Evolutionary conservation across 306 rosid species (phyloP), one percentile per base, ranked within the genome.

Genomic region (Vigna nakashimae): DNA sequence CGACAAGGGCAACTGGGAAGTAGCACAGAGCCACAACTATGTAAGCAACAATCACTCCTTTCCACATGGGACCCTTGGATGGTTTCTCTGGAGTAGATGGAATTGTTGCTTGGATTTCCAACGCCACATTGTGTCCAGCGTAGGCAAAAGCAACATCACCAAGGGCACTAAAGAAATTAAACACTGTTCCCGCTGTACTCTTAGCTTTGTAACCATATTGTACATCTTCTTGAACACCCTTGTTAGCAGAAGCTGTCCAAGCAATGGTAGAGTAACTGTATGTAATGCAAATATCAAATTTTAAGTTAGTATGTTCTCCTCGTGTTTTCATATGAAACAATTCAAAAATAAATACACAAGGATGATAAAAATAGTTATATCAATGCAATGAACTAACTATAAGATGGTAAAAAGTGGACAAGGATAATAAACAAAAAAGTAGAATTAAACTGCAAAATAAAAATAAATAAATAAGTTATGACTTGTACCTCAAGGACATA

Each of bases 101-200:
- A 50, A 90, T 86, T n/a, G 96, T 90, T 73, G 96, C 96, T 72
- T 93, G 98, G 67, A 93, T 93, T 82, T 92, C 98, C 62, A 92
- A 24, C 42, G 85, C 98, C 69, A 92, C 96, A 16, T 90, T 90
- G 81, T 90, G 96, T 26, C 94, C 96, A 1, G 97, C 92, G 36
- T 85, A 92, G 6, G 97, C 97, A 63, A 90, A 92, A 24, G 93
- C 97, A 3, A 88, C 85, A 11, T 82, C 83, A 0, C 97, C 97
- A 60, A 90, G 84, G 10, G 93, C 97, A 22, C 14, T 87, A 16
- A 90, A 84, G 87, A 90, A 92, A 62, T 79, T 68, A 65, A 92
- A 89, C 0, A 87, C 80, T 11, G 71, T 80, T 56, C 90, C 93
- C 10, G 85, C 0, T 20, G 79, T 71, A 20, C 48, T 79, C 6